Base-by-base conservation (phyloP, 495 filamentous ascomycete genomes). In the Hamigera avellanea region DNA sequence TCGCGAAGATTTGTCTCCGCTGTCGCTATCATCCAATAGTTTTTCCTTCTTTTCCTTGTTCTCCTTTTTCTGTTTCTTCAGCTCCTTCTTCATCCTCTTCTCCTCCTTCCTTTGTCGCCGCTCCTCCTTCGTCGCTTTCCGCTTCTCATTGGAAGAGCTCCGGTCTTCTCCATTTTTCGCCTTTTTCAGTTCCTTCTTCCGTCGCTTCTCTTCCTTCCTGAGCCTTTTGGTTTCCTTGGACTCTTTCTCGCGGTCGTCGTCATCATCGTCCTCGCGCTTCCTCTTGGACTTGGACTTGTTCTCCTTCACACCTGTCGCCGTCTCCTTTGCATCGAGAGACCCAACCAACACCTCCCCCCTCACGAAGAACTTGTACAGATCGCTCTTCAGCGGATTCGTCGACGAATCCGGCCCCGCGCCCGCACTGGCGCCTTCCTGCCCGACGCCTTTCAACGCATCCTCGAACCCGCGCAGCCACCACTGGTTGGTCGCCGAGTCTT, bases 391-490 rank as follows among this genome's bases (percentile, higher is more conserved):
- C 37, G 58, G 53, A 47, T 69, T 69, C 26, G 43, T 42, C 41
- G 43, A 41, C 27, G 36, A 27, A 32, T 38, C 33, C 26, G 40
- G 43, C 8, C 14, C 39, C 4, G 38, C 39, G 12, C 28, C 56
- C 19, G 30, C 14, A 19, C 33, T 52, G 14, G 26, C 40, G 5
- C 19, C 32, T 51, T 84, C 78, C 14, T 50, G 23, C 8, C 61
- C 64, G 0, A 86, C 61, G 2, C 77, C 77, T 53, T 83, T 79
- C 41, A 89, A 59, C 18, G 78, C 77, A 50, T 80, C 73, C 59
- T 89, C 83, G 47, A 87, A 86, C 30, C 82, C 83, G 32, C 77
- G 70, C 39, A 86, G 56, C 83, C 83, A 88, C 83, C 83, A 89
- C 44, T 83, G 80, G 44, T 72, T 75, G 30, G 75, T 81, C 39